Conservation (phyloP, 192 early-diverging fungal species). For the Backusella liffmaniae region DNA sequence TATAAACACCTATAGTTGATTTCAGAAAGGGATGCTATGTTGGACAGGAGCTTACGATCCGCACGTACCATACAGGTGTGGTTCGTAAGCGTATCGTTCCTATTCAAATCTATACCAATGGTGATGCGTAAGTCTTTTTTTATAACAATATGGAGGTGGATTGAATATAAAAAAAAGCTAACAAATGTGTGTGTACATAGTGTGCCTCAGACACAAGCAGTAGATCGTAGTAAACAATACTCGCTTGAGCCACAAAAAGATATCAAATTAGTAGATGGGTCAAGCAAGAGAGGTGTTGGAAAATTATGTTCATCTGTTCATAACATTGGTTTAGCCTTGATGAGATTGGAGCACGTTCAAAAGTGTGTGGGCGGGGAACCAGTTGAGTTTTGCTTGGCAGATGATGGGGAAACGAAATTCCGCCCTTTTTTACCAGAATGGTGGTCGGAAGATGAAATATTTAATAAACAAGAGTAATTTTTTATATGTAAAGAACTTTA, state of each 20-base stretch:
- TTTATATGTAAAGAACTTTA: not conserved
- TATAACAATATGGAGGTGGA: not conserved
- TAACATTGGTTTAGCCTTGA: constrained; percentile 86
- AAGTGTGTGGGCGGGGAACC: not conserved
- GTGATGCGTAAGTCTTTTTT: constrained; percentile 42
- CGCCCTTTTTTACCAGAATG: constrained; percentile 27
- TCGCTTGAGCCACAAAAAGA: constrained; percentile 32
- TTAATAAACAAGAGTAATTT: not conserved
- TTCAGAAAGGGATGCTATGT: constrained; percentile 98
- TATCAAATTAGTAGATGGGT: constrained; percentile 30
- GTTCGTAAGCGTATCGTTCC: constrained; percentile 91
- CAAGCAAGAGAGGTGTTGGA: constrained; percentile 56
- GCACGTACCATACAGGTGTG: constrained; percentile 93
- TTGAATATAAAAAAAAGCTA: not conserved
- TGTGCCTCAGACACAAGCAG: constrained; percentile 14
- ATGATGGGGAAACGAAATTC: constrained; percentile 7
- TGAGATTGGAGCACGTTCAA: constrained; percentile 76
- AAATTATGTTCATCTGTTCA: constrained; percentile 60
- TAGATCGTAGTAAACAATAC: constrained; percentile 4
- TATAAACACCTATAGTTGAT: constrained; percentile 63
- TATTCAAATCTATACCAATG: constrained; percentile 57
- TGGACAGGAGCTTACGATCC: constrained; percentile 97
- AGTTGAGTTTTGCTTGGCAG: not conserved
- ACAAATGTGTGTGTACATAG: not conserved
- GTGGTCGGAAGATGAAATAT: constrained; percentile 18